Evolutionary conservation across 495 filamentous ascomycete genomes (phyloP).

Genomic region (Immersiella caudata): DNA sequence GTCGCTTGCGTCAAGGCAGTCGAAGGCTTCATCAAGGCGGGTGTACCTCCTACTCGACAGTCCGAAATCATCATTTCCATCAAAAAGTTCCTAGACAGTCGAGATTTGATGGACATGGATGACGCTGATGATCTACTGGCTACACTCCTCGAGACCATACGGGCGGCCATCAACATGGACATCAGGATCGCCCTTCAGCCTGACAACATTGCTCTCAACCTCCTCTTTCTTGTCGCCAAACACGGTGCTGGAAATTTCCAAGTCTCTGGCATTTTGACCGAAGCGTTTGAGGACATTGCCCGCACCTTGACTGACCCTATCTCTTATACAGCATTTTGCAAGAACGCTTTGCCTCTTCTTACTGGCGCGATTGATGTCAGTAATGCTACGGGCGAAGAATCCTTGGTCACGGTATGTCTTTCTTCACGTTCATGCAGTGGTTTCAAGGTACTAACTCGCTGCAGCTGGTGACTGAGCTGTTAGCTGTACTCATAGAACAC

Average conservation of each 20-base stretch:
- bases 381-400: conserved; percentile 77
- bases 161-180: conserved; percentile 79
- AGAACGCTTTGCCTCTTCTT: conserved; percentile 83
- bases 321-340: conserved; percentile 76
- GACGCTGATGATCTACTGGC: conserved; percentile 91
- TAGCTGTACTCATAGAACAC: conserved; percentile 78
- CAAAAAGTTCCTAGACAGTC: conserved; percentile 71
- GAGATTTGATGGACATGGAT: conserved; percentile 78
- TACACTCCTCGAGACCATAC: conserved; percentile 84
- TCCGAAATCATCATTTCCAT: conserved; percentile 72
- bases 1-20: conserved; percentile 88
- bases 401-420: conserved; percentile 65
- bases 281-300: conserved; percentile 87
- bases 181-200: conserved; percentile 67
- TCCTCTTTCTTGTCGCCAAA: conserved; percentile 86
- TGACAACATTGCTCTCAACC: conserved; percentile 70
- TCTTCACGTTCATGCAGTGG: background rate
- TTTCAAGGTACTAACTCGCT: conserved; percentile 19
- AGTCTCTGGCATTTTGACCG: conserved; percentile 76
- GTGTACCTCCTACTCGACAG: conserved; percentile 62
- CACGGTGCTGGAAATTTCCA: conserved; percentile 88
- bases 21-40: conserved; percentile 74
- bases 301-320: conserved; percentile 64
- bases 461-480: conserved; percentile 79
- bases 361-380: conserved; percentile 89